Percentiles rank a stretch among this genome's conserved stretches.
Evolutionary conservation across 129 eudicot species (phyloP).

Genomic region (Artemisia argyi): DNA sequence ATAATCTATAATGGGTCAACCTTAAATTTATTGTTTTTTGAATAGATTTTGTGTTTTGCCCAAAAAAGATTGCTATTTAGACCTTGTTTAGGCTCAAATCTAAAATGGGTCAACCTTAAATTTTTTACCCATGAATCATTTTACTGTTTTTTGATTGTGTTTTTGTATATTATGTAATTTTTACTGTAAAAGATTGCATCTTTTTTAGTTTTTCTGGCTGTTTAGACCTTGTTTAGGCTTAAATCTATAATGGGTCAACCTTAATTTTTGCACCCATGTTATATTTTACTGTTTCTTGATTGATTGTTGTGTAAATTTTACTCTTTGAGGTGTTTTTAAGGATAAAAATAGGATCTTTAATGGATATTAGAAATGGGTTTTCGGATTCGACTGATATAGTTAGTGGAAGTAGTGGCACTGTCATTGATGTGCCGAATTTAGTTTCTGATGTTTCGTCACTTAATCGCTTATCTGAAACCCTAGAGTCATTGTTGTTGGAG

Average conservation of each 20-base stretch:
- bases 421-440: not conserved
- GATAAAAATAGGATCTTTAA: not conserved
- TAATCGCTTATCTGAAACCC: constrained; percentile 47
- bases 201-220: no score
- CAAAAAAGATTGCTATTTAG: no score
- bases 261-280: no score
- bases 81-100: not conserved
- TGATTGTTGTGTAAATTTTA: not conserved
- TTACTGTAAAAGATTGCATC: no score
- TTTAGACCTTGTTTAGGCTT: no score
- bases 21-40: not conserved
- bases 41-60: no score
- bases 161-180: no score
- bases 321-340: no score
- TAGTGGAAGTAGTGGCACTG: constrained; percentile 56
- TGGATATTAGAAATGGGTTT: constrained; percentile 41
- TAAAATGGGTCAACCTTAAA: not conserved
- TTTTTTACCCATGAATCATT: not conserved
- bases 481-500: constrained; percentile 40
- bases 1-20: not conserved
- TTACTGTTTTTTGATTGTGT: no score
- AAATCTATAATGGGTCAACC: no score
- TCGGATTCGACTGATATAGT: constrained; percentile 72
- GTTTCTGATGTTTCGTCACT: constrained; percentile 36
- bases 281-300: not conserved